Base-by-base conservation (phyloP, 1,284 basidiomycete species). In the Pseudozyma sp. region DNA sequence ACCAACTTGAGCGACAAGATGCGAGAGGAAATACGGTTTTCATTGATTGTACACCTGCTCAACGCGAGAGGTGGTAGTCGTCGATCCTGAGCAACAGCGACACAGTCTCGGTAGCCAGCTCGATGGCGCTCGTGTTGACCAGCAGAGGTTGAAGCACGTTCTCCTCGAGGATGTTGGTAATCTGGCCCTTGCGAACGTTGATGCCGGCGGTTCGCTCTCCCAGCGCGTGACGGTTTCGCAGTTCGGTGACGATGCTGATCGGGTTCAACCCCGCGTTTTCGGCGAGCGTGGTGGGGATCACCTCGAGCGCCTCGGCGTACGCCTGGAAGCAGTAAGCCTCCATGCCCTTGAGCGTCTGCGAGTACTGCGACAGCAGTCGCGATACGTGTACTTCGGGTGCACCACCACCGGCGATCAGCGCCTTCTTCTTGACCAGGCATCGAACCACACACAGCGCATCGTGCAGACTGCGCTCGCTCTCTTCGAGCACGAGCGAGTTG, bases 251-350 rank as follows among this genome's bases (percentile, higher is more conserved):
- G 81, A 99, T 99, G 14, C 94, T 91, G 75, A 99, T 98, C 7
- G 97, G 94, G 87, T 99, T 97, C 72, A 99, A 87, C 50, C 97
- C 97, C 9, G 97, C 97, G 84, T 99, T 99, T 87, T 99, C 97
- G 10, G 97, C 97, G 9, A 99, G 88, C 0, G 97, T 99, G 4
- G 93, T 97, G 3, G 97, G 97, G 77, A 99, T 98, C 68, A 99
- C 92, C 86, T 99, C 97, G 61, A 99, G 89, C 6, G 97, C 94
- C 84, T 99, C 97, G 39, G 97, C 94, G 81, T 94, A 99, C 4
- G 95, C 95, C 84, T 97, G 93, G 90, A 96, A 97, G 86, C 97
- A 98, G 86, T 99, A 99, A 7, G 95, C 93, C 86, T 99, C 95
- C 92, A 98, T 97, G 55, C 97, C 96, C 86, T 92, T 97, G 76